A percentile compares a stretch with the other conserved stretches of the same genome.
phyloP scores from a whole-genome alignment of 2,329 filamentous ascomycete genomes.

The Curvularia eragrostidis region DNA sequence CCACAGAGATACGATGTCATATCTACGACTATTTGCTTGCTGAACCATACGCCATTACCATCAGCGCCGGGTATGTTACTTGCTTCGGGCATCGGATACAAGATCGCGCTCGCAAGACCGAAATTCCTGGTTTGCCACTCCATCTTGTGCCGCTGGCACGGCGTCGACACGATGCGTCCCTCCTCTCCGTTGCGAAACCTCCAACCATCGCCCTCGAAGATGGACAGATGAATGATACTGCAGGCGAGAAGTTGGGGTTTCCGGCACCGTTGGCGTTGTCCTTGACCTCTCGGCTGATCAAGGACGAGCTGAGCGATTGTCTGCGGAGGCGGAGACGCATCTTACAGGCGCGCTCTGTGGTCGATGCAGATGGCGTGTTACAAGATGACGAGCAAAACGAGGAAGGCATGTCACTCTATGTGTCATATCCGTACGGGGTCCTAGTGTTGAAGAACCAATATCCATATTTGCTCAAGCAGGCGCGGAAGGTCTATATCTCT shows the following conservation, averaged over 20 bases:
- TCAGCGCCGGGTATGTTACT: conserved; percentile 47
- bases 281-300: conserved; percentile 43
- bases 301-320: conserved; percentile 47
- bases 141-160: conserved; percentile 46
- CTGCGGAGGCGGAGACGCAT: conserved; percentile 28
- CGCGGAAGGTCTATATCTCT: conserved; percentile 50
- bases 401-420: conserved; percentile 49
- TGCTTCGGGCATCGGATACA: conserved; percentile 38
- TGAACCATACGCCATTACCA: conserved; percentile 47
- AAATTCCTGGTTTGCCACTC: conserved; percentile 49
- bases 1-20: conserved; percentile 51
- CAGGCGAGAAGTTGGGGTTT: conserved; percentile 23
- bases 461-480: conserved; percentile 51
- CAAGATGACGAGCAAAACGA: conserved; percentile 17
- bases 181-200: conserved; percentile 42
- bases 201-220: conserved; percentile 30
- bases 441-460: conserved; percentile 49
- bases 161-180: conserved; percentile 39
- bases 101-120: conserved; percentile 30
- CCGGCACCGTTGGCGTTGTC: conserved; percentile 37
- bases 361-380: conserved; percentile 5
- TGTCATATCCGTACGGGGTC: conserved; percentile 52
- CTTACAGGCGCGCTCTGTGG: conserved; percentile 18
- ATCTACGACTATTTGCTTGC: conserved; percentile 52
- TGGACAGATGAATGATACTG: conserved; percentile 8